Conservation (phyloP, 2,329 filamentous ascomycete species). For the Fusarium denticulatum region DNA sequence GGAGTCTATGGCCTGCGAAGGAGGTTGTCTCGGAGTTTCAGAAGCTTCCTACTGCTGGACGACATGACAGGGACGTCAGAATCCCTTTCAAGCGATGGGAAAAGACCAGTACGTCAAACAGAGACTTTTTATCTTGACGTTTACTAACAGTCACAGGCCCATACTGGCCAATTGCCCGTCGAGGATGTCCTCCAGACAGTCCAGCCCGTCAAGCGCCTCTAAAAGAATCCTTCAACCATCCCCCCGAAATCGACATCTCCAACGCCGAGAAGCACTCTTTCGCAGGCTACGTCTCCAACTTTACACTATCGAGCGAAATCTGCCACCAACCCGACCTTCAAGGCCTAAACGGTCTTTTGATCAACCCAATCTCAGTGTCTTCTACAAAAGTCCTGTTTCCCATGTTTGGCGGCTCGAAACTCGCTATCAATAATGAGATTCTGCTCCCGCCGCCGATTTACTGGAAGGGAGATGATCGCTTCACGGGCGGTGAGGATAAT, state of each 20-base stretch:
- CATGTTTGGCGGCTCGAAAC: constrained; percentile 75
- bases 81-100: constrained; percentile 60
- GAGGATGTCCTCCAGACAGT: constrained; percentile 71
- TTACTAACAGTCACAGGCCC: constrained; percentile 50
- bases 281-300: constrained; percentile 70
- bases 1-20: constrained; percentile 55
- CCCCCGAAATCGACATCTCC: constrained; percentile 57
- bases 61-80: constrained; percentile 48
- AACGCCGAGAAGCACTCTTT: constrained; percentile 60
- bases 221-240: constrained; percentile 55
- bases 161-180: constrained; percentile 67
- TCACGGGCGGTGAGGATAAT: constrained; percentile 65
- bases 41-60: constrained; percentile 52
- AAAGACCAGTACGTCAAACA: constrained; percentile 54
- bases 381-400: constrained; percentile 69
- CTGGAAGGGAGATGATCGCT: constrained; percentile 70
- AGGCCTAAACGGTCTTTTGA: constrained; percentile 71
- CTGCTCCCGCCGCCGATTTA: constrained; percentile 76
- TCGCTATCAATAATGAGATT: constrained; percentile 76
- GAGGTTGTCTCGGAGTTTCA: constrained; percentile 58
- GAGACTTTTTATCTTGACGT: not conserved
- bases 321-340: constrained; percentile 74
- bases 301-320: constrained; percentile 67
- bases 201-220: constrained; percentile 62
- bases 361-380: constrained; percentile 66